Percentiles rank a stretch among this genome's conserved stretches.
Conservation (phyloP, 768 basidiomycete species). For the Tulasnella sp. region DNA sequence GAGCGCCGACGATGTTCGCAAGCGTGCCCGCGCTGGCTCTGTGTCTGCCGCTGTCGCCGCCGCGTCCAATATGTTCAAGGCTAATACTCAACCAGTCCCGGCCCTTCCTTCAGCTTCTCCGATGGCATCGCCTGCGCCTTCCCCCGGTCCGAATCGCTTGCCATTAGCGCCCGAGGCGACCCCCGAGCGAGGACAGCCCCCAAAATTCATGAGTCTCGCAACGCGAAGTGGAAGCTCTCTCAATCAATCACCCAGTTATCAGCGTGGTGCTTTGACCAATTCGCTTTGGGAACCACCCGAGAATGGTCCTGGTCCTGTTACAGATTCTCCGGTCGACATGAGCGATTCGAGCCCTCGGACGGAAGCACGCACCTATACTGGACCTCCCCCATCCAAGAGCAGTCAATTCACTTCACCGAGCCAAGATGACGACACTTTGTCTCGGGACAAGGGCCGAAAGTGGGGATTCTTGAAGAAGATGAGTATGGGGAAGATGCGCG, state of each 20-base stretch:
- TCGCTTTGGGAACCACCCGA: slow-evolving; percentile 15
- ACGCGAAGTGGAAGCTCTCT: slow-evolving; percentile 6
- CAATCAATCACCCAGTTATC: neutral
- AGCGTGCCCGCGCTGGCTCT: slow-evolving; percentile 26
- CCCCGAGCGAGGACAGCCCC: slow-evolving; percentile 1
- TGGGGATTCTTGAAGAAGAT: slow-evolving; percentile 98
- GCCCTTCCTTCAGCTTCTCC: slow-evolving; percentile 21
- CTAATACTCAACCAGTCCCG: neutral
- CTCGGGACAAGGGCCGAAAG: slow-evolving; percentile 60
- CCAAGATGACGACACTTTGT: neutral
- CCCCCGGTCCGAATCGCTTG: slow-evolving; percentile 3
- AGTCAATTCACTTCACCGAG: slow-evolving; percentile 5
- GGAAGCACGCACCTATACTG: neutral
- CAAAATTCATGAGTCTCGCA: slow-evolving; percentile 26
- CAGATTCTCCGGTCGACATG: neutral
- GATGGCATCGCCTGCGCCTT: slow-evolving; percentile 15
- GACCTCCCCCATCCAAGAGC: slow-evolving; percentile 22
- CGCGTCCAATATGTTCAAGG: slow-evolving; percentile 17
- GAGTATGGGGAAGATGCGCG: slow-evolving; percentile 91
- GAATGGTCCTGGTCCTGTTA: neutral
- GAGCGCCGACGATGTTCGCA: slow-evolving; percentile 38
- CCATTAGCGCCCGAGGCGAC: neutral
- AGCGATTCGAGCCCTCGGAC: slow-evolving; percentile 1
- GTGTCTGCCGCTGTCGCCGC: slow-evolving; percentile 31
- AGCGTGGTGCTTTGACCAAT: slow-evolving; percentile 7